These are phyloP conservation scores for Saturnispora halmiae DNA, from an alignment of 805 yeast genomes.

Conservation along the genomic window DNA sequence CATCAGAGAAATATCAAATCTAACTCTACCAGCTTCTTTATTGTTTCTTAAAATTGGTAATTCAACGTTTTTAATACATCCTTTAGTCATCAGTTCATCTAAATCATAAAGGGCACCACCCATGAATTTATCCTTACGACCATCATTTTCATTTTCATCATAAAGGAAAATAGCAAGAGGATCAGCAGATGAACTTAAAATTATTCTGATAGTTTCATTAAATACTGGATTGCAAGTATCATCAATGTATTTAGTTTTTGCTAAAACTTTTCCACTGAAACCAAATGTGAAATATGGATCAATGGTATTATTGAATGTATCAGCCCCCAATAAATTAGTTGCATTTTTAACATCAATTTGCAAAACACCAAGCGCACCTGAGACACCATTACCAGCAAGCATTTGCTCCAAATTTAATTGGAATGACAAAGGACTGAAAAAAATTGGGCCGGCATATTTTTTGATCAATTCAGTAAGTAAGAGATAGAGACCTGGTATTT, in stretches of 20 bases:
- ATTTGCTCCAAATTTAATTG: slow-evolving; percentile 89
- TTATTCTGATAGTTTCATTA: slow-evolving; percentile 68
- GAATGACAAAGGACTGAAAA: slow-evolving; percentile 84
- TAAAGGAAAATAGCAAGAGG: slow-evolving; percentile 64
- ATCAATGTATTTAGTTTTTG: slow-evolving; percentile 56
- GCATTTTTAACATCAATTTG: slow-evolving; percentile 63
- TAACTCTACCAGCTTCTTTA: slow-evolving; percentile 68
- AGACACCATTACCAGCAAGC: slow-evolving; percentile 69
- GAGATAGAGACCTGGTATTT: slow-evolving; percentile 79
- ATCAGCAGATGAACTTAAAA: slow-evolving; percentile 69
- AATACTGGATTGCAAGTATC: slow-evolving; percentile 70
- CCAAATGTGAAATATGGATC: slow-evolving; percentile 85
- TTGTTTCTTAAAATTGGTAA: slow-evolving; percentile 70
- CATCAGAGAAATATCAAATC: slow-evolving; percentile 62
- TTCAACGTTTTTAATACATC: slow-evolving; percentile 38
- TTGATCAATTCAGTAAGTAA: slow-evolving; percentile 77
- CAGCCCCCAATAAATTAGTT: slow-evolving; percentile 57
- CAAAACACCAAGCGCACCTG: slow-evolving; percentile 81
- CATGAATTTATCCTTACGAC: slow-evolving; percentile 64
- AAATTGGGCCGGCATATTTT: slow-evolving; percentile 81
- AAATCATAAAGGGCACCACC: slow-evolving; percentile 73
- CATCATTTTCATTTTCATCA: slow-evolving; percentile 61
- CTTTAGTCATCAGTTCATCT: slow-evolving; percentile 49
- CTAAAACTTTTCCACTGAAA: slow-evolving; percentile 48
- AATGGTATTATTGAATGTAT: slow-evolving; percentile 63